Evolutionary conservation across 2,329 filamentous ascomycete species (phyloP).

Genomic region (Plenodomus tracheiphilus): DNA sequence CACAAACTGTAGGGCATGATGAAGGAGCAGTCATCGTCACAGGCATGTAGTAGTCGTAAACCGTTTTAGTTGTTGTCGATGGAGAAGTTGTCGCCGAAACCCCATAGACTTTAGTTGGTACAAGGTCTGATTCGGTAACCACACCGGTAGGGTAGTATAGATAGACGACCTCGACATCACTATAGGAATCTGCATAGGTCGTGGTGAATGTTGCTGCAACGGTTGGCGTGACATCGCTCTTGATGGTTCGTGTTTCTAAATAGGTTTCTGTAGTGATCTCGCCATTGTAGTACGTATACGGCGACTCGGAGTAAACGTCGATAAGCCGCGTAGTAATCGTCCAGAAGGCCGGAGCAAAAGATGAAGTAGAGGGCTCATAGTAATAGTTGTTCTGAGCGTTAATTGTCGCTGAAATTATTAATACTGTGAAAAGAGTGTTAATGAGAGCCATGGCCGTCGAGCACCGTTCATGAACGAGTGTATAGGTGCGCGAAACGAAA

Average conservation of each 20-base stretch:
- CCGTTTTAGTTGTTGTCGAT: slow-evolving; percentile 5
- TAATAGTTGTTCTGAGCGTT: slow-evolving; percentile 18
- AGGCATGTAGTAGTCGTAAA: slow-evolving; percentile 25
- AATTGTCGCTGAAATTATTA: slow-evolving; percentile 1
- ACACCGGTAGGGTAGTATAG: slow-evolving; percentile 26
- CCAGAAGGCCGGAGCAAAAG: slow-evolving; percentile 24
- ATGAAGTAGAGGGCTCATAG: background rate
- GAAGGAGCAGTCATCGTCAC: slow-evolving; percentile 37
- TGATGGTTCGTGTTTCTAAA: slow-evolving; percentile 21
- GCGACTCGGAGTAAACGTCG: slow-evolving; percentile 14
- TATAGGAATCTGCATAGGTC: slow-evolving; percentile 1
- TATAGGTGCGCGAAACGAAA: background rate
- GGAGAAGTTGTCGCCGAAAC: slow-evolving; percentile 8
- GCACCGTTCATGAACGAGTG: slow-evolving; percentile 8
- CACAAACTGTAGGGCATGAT: slow-evolving; percentile 28
- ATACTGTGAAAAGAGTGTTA: slow-evolving; percentile 13
- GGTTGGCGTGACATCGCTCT: slow-evolving; percentile 30
- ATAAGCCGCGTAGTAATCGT: slow-evolving; percentile 26
- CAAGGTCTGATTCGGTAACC: slow-evolving; percentile 29
- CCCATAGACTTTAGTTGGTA: slow-evolving; percentile 12
- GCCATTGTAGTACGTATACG: slow-evolving; percentile 17
- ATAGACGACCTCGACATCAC: slow-evolving; percentile 20
- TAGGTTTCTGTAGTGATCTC: slow-evolving; percentile 14
- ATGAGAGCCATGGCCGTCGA: slow-evolving; percentile 11
- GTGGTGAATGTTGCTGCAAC: slow-evolving; percentile 20